Percentiles rank a stretch among this genome's conserved stretches.
These are phyloP conservation scores for Perkinsus olseni DNA, from an alignment of 169 alveolate species.

Conservation along the genomic window DNA sequence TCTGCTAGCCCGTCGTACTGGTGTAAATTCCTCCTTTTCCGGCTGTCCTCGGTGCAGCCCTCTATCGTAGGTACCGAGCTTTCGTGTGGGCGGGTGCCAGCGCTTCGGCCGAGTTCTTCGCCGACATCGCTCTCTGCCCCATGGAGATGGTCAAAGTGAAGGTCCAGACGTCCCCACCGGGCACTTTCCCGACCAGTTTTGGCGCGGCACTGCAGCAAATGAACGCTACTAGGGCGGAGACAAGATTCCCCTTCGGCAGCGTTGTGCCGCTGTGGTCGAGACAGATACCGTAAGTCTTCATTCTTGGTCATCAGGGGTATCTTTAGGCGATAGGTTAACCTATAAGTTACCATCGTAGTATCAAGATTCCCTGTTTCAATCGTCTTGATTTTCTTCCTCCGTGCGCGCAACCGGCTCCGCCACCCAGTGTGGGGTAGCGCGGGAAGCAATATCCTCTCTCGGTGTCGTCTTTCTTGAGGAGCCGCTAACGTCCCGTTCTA, in stretches of 20 bases:
- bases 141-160: constrained; percentile 93
- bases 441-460: no score
- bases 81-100: constrained; percentile 88
- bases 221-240: constrained; percentile 45
- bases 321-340: no score
- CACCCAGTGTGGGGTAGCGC: no score
- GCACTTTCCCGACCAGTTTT: constrained; percentile 67
- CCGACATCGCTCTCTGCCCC: constrained; percentile 94
- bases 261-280: constrained; percentile 77
- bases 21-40: no score
- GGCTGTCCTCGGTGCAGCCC: not conserved
- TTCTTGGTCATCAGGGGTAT: no score
- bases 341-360: no score
- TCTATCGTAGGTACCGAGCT: constrained; percentile 57
- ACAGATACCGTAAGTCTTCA: constrained; percentile 73
- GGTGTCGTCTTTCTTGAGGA: no score
- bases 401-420: no score
- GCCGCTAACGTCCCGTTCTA: no score
- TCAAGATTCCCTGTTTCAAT: no score
- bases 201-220: constrained; percentile 58
- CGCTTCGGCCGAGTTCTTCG: constrained; percentile 96
- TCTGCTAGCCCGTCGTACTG: no score
- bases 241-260: constrained; percentile 61
- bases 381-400: no score
- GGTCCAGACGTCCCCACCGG: constrained; percentile 85